Base-by-base conservation (phyloP, 2,329 filamentous ascomycete genomes). In the Botrytis pseudocinerea region DNA sequence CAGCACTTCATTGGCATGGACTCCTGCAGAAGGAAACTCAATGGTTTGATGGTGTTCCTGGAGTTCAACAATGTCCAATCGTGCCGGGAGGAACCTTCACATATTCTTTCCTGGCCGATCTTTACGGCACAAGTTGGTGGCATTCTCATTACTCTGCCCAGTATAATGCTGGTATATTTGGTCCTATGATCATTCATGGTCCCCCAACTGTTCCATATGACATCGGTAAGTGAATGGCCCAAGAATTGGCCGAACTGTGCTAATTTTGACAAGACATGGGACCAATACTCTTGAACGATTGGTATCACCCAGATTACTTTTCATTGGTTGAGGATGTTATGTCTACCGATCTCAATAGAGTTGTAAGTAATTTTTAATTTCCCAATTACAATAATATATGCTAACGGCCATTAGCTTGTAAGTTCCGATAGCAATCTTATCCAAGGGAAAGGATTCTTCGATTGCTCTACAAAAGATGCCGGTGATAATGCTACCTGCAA, bases 51-150 rank as follows among this genome's bases (percentile, higher is more conserved):
- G 85, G 85, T 25, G 82, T 83, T 0, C 82, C 82, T 48, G 83
- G 85, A 25, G 80, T 88, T 40, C 85, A 85, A 7, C 90, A 93
- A 80, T 94, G 91, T 76, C 90, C 91, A 3, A 89, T 93, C 72
- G 82, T 87, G 0, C 86, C 87, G 0, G 87, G 77, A 73, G 73
- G 74, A 38, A 75, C 59, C 18, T 80, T 80, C 64, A 78, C 76
- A 48, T 81, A 81, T 70, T 73, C 65, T 6, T 80, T 80, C 73
- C 40, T 66, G 51, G 70, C 70, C 28, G 70, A 72, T 66, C 61
- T 59, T 2, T 72, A 66, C 22, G 70, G 69, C 10, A 64, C 59
- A 40, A 71, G 69, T 54, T 90, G 88, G 87, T 91, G 90, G 73
- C 89, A 91, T 79, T 88, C 85, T 1, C 89, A 91, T 78, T 87